phyloP scores from a whole-genome alignment of 2,329 filamentous ascomycete genomes.

The Pestalotiopsis sp. region DNA sequence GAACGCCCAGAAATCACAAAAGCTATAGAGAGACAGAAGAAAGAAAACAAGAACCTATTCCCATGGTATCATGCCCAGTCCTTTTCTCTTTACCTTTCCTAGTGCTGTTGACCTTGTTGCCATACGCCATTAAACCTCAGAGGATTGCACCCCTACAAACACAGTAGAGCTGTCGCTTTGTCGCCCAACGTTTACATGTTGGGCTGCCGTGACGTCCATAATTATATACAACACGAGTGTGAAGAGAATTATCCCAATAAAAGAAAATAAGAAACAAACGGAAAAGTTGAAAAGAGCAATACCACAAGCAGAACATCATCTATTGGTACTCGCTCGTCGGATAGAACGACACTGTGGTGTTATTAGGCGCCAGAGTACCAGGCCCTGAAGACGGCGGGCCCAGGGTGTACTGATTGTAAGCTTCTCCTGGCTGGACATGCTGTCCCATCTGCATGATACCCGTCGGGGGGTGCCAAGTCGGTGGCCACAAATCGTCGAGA shows the following conservation, averaged over 20 bases:
- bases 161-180: too few relatives aligned
- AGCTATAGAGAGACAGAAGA: neutral
- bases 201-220: neutral
- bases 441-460: constrained; percentile 3
- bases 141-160: neutral
- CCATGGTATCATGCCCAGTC: neutral
- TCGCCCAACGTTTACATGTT: too few relatives aligned
- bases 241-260: neutral
- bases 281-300: neutral
- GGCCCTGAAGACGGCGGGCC: constrained; percentile 18
- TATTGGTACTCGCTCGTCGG: constrained; percentile 22
- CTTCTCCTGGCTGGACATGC: constrained; percentile 18
- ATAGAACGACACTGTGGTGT: constrained; percentile 19
- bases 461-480: constrained; percentile 17
- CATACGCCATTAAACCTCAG: neutral
- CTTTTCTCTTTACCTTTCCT: neutral
- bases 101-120: neutral
- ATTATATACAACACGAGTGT: neutral
- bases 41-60: neutral
- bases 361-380: constrained; percentile 16
- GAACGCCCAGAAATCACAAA: neutral
- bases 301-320: neutral
- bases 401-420: constrained; percentile 21
- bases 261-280: neutral
- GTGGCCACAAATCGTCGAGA: constrained; percentile 38